phyloP scores from a whole-genome alignment of 352 stramenopile genomes.

The Phytophthora lateralis region DNA sequence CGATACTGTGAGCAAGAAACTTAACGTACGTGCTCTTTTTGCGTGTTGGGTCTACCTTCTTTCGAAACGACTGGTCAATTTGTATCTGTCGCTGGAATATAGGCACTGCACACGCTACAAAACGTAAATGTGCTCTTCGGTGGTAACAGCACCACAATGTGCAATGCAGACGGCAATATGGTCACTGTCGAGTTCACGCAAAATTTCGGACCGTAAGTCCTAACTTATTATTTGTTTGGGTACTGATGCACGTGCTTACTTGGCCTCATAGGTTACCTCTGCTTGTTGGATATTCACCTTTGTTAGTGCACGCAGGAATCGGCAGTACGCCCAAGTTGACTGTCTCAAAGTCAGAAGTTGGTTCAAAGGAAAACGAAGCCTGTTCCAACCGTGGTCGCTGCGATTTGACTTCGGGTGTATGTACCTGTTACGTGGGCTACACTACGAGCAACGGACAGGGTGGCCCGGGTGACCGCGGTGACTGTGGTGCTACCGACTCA shows the following conservation, averaged over 20 bases:
- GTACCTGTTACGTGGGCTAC: conserved; percentile 84
- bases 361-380: conserved; percentile 91
- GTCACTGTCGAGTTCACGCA: conserved; percentile 83
- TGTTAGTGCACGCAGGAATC: conserved; percentile 59
- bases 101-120: conserved; percentile 68
- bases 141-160: conserved; percentile 61
- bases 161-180: conserved; percentile 68
- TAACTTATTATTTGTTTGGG: background rate
- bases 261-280: conserved; percentile 49
- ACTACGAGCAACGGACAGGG: conserved; percentile 73
- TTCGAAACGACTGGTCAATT: background rate
- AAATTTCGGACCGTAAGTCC: conserved; percentile 69
- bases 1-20: conserved; percentile 64
- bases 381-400: conserved; percentile 77
- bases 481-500: conserved; percentile 62
- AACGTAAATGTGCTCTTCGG: conserved; percentile 61
- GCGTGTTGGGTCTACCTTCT: background rate
- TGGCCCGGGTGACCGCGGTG: conserved; percentile 57
- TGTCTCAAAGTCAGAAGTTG: conserved; percentile 67
- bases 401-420: conserved; percentile 81
- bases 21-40: conserved; percentile 54
- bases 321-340: conserved; percentile 51
- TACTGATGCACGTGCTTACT: background rate
- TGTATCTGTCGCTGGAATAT: background rate
- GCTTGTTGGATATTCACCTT: conserved; percentile 71